phyloP scores from a whole-genome alignment of 2,329 filamentous ascomycete genomes.

The Cordyceps cateniannulata region DNA sequence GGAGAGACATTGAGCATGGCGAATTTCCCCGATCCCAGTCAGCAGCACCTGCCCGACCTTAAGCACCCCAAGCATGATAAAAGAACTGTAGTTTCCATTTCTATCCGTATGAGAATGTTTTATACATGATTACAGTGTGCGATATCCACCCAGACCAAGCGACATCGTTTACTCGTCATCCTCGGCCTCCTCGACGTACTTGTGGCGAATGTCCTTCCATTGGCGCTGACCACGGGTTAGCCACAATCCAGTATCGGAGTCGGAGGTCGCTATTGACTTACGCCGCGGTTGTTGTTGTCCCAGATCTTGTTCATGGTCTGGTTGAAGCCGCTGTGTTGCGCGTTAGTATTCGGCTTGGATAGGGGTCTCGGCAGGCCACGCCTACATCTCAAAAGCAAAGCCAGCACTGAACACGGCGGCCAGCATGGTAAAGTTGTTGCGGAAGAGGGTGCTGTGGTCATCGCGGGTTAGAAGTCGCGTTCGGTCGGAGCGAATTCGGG shows the following conservation, averaged over 20 bases:
- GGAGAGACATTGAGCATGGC: too few species aligned
- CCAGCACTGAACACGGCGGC: conserved; percentile 78
- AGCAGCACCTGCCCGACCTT: not conserved
- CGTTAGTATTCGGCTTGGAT: conserved; percentile 25
- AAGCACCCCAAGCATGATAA: not conserved
- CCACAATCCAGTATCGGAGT: not conserved
- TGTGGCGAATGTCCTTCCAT: conserved; percentile 99
- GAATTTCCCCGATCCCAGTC: too few species aligned
- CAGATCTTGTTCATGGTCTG: conserved; percentile 75
- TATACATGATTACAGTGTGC: conserved; percentile 19
- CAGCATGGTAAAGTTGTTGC: conserved; percentile 83
- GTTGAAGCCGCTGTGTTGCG: conserved; percentile 66
- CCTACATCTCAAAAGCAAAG: conserved; percentile 92
- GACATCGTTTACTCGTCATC: conserved; percentile 49
- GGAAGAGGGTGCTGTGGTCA: conserved; percentile 65
- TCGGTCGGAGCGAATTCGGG: conserved; percentile 13
- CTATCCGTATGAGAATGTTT: conserved; percentile 12
- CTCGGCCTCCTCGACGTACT: conserved; percentile 68
- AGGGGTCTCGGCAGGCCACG: conserved; percentile 18
- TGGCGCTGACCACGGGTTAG: conserved; percentile 61
- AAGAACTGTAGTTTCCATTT: conserved; percentile 8
- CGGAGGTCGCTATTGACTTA: conserved; percentile 45
- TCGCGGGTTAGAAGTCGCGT: conserved; percentile 8
- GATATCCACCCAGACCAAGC: conserved; percentile 14
- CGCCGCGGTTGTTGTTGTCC: conserved; percentile 86